Base-by-base conservation (phyloP, 225 moss, liverwort and hornwort species). In the Marchantia polymorpha region DNA sequence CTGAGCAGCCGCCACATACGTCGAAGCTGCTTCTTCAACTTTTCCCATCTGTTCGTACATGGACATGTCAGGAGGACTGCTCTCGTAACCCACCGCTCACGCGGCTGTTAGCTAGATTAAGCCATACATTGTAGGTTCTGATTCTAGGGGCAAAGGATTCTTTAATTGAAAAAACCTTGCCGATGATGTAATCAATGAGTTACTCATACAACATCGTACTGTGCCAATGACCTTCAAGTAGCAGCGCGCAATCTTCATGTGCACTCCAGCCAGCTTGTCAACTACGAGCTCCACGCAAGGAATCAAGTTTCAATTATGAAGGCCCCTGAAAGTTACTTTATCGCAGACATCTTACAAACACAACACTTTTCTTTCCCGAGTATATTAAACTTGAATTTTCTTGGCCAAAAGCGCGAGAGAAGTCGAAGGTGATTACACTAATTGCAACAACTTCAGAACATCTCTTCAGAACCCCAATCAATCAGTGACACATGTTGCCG, bases 171-270 rank as follows among this genome's bases (percentile, higher is more conserved):
- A 73, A 7, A 12, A 11, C 4, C 13, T 25, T 73, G 73, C 14
- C 12, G 50, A 19, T 16, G 50, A 70, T 3, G 9, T 70, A 9
- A 20, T 5, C n/a, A 22, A 6, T n/a, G 61, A 61, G 22, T n/a
- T 39, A 39, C 39, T 39, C 5, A 61, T 7, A 0, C 70, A 22
- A 50, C 12, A n/a, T 15, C 8, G 14, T 70, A 10, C 22, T 16
- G 69, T 69, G 39, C 23, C 22, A 27, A 70, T 11, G 10, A 80
- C 80, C 80, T 80, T 80, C 15, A 80, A 73, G 58, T 47, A 52
- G 60, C 80, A 80, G 1, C 80, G 80, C 9, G 72, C 80, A 72
- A 73, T 80, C 65, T 80, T 80, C 72, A 73, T 80, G 26, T 80
- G 80, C 49, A 47, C 72, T 72, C 54, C 63, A 15, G 72, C 80